phyloP scores from a whole-genome alignment of 352 stramenopile genomes.

The Blastocystis sp. region DNA sequence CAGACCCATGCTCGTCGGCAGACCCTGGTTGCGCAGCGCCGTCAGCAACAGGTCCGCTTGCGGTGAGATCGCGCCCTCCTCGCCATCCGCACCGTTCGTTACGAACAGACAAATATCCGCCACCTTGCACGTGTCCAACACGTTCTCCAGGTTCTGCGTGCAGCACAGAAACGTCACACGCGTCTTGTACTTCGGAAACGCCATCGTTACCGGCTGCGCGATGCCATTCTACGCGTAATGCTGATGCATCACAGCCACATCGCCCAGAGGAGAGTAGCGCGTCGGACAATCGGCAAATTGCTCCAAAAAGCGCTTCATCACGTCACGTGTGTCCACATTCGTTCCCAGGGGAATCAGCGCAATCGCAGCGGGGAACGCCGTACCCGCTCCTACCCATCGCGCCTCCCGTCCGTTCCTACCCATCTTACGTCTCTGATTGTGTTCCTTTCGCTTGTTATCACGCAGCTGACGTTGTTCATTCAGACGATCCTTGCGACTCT shows the following conservation, averaged over 20 bases:
- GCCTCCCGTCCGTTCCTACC: constrained; percentile 61
- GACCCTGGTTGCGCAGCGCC: constrained; percentile 78
- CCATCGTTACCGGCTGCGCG: constrained; percentile 49
- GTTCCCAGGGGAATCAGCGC: constrained; percentile 32
- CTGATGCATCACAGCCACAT: constrained; percentile 62
- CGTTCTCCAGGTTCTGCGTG: constrained; percentile 63
- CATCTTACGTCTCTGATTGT: constrained; percentile 61
- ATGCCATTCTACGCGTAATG: constrained; percentile 65
- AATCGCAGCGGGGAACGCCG: constrained; percentile 4
- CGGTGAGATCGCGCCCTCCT: constrained; percentile 70
- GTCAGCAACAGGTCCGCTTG: constrained; percentile 76
- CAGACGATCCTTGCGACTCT: constrained; percentile 63
- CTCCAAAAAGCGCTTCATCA: constrained; percentile 15
- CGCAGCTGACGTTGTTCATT: constrained; percentile 63
- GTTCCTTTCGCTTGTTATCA: constrained; percentile 60
- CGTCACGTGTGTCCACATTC: constrained; percentile 9
- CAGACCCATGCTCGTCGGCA: constrained; percentile 74
- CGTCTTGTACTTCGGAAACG: constrained; percentile 57
- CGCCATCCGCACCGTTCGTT: constrained; percentile 69
- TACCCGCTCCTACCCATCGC: constrained; percentile 19
- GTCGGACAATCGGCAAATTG: constrained; percentile 19
- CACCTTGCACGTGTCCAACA: constrained; percentile 68
- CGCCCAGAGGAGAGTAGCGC: constrained; percentile 16
- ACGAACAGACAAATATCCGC: constrained; percentile 72
- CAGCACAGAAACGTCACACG: constrained; percentile 61